Base-by-base conservation (phyloP, 1,284 basidiomycete genomes). In the Pseudozyma pruni region DNA sequence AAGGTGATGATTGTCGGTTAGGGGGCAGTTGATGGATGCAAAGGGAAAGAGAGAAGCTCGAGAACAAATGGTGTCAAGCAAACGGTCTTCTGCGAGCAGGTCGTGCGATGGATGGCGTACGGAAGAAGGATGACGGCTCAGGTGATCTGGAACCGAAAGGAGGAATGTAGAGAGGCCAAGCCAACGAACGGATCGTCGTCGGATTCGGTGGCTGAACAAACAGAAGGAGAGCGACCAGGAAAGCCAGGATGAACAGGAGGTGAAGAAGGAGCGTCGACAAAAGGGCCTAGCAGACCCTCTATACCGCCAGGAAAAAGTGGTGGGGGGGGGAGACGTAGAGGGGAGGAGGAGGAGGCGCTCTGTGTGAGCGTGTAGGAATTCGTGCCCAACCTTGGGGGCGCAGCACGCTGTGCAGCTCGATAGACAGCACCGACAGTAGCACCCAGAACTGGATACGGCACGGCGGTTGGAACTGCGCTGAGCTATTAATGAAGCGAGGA, bases 121-220 rank as follows among this genome's bases (percentile, higher is more conserved):
- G n/a, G n/a, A n/a, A n/a, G n/a, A n/a, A n/a, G n/a, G n/a, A n/a
- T n/a, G n/a, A n/a, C n/a, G 46, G 62, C 59, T 54, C 52, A 58
- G 47, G 38, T 50, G 46, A 48, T 43, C 33, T 55, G 56, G 47
- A 59, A 55, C 51, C 62, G 34, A 29, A 55, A 22, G 27, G 47
- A 66, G 62, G 62, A 66, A 66, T 66, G 48, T 42, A 16, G 32
- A 27, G 48, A 22, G 48, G 25, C 19, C 19, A 38, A 52, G 32
- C 55, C 39, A 33, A 33, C 62, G 38, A 38, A 54, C 29, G 39
- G 51, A 59, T 54, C 50, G 55, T 59, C 62, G 62, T 48, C 58
- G 43, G 39, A 34, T 45, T 52, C 25, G 45, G 54, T 37, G 40
- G 51, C 62, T 51, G 56, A 55, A 55, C 62, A 59, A 59, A 66